Evolutionary conservation across 495 filamentous ascomycete species (phyloP), one percentile per base, ranked within the genome.

Genomic region (Saxispiralis lemnorum): DNA sequence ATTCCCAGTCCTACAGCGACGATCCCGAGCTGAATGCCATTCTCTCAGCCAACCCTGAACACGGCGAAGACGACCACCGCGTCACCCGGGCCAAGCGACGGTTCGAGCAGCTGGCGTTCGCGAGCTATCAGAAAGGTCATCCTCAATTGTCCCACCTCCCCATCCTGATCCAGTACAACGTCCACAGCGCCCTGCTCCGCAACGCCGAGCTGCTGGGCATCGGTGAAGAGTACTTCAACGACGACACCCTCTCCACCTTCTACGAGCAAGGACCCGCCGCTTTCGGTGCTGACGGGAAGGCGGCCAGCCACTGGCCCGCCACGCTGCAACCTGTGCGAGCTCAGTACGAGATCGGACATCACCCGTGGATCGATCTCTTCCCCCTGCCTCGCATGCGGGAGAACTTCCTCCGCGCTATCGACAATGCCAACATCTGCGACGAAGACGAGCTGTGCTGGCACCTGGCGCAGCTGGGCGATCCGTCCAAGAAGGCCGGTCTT

Each of bases 141-240:
- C 38, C 38, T 6, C n/a, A n/a, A 7, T 7, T 20, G 7, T 15
- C 15, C 19, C 38, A 17, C 38, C 63, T 68, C 13, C 48, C 66
- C n/a, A 59, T 54, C 7, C 54, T 68, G 33, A 57, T 57, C 33
- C 59, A 62, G 50, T 49, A 64, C 35, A 68, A 68, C 38, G 59
- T 66, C 41, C 65, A 63, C 48, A 61, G 63, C 24, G 65, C 62
- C 6, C n/a, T 40, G 6, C 15, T 40, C 15, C 13, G 20, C 4
- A 40, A 40, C 15, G 5, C 19, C 7, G 13, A 17, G 14, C 15
- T 21, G 6, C 38, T 40, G 7, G 38, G 38, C 13, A 7, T 40
- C 9, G 24, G 24, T 6, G 5, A 6, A 40, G 24, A 28, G 24
- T 28, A 28, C 24, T 28, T 28, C 9, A 9, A 28, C 9, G 24